phyloP scores from a whole-genome alignment of 176 grass and related monocot species.

The Phyllostachys edulis region DNA sequence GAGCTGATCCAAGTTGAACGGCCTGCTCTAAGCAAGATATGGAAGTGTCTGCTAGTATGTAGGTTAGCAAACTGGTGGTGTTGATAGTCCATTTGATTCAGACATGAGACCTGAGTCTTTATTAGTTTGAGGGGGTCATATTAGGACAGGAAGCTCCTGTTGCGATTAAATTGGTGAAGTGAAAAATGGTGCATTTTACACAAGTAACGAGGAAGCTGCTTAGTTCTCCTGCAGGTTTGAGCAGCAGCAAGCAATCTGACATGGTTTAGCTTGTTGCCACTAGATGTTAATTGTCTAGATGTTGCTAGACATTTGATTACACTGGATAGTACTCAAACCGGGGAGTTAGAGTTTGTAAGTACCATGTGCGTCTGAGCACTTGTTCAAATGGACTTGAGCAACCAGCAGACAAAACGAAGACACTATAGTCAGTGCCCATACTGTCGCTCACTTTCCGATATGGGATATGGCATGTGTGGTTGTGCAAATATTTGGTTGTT shows the following conservation, averaged over 20 bases:
- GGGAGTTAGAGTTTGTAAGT: neutral
- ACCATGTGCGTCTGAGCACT: neutral
- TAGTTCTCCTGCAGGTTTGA: neutral
- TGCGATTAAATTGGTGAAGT: neutral
- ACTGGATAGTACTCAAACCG: neutral
- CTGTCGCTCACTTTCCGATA: neutral
- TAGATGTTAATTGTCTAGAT: neutral
- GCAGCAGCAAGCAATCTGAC: neutral
- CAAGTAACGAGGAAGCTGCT: neutral
- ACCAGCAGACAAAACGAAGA: neutral
- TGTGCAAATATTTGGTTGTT: neutral
- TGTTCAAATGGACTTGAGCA: neutral
- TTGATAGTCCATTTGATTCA: conserved; percentile 4
- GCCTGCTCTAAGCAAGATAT: neutral
- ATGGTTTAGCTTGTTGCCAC: neutral
- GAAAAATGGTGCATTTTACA: neutral
- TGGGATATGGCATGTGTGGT: neutral
- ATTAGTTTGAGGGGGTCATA: neutral
- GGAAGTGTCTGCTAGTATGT: neutral
- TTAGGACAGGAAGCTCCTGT: neutral
- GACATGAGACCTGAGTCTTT: neutral
- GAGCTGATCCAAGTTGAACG: neutral
- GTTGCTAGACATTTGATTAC: conserved; percentile 16
- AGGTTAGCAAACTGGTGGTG: neutral
- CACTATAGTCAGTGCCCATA: neutral